Evolutionary conservation across 2,329 filamentous ascomycete genomes (phyloP).

Genomic region (Parascedosporium putredinis): DNA sequence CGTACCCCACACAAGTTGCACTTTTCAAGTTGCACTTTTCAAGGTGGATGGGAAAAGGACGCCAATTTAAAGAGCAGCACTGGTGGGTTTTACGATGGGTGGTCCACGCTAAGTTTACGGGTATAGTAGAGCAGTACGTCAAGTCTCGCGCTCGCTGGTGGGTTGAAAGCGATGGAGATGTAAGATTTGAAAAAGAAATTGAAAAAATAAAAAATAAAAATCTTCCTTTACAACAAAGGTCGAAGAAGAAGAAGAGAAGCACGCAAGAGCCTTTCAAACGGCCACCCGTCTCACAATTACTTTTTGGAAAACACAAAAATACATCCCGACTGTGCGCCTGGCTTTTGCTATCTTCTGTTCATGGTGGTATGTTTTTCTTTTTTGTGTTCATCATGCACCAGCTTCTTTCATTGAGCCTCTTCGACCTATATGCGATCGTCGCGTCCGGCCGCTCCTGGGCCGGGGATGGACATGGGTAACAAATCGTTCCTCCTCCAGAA

Average conservation of each 20-base stretch:
- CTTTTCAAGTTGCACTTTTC: too few relatives aligned
- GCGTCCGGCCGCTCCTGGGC: conserved; percentile 2
- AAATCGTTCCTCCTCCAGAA: conserved; percentile 4
- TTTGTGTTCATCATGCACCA: conserved; percentile 1
- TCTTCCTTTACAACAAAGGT: not conserved
- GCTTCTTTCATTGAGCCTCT: conserved; percentile 3
- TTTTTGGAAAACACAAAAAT: not conserved
- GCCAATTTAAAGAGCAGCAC: too few relatives aligned
- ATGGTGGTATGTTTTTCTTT: not conserved
- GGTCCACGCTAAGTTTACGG: too few relatives aligned
- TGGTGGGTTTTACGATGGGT: too few relatives aligned
- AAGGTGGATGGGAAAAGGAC: too few relatives aligned
- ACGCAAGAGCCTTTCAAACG: not conserved
- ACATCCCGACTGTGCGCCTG: not conserved
- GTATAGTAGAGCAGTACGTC: too few relatives aligned
- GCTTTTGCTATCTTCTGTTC: not conserved
- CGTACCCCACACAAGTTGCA: too few relatives aligned
- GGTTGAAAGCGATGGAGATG: too few relatives aligned
- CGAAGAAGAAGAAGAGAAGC: too few relatives aligned
- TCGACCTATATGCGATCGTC: conserved; percentile 4
- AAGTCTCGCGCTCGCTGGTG: too few relatives aligned
- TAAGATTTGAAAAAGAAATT: too few relatives aligned
- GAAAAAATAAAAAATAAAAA: too few relatives aligned
- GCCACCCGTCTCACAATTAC: not conserved
- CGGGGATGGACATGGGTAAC: conserved; percentile 1